A percentile compares a stretch with the other conserved stretches of the same genome.
phyloP scores from a whole-genome alignment of 2,329 filamentous ascomycete genomes.

The Knufia petricola region DNA sequence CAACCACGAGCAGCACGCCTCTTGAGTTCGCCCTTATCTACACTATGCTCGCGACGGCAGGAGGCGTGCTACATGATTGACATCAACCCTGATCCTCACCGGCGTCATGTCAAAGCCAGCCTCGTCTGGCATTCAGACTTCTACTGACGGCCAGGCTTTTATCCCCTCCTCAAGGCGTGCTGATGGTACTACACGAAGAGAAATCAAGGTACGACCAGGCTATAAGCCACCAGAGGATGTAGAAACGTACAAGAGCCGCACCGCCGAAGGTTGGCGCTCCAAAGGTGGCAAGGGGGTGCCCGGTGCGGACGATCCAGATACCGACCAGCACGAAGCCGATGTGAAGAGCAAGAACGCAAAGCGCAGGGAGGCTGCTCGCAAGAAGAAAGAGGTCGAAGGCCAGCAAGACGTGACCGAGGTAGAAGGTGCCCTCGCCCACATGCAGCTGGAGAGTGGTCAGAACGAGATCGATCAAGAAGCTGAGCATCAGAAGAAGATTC shows the following conservation, averaged over 20 bases:
- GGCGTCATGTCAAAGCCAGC: conserved; percentile 12
- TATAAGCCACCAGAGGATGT: conserved; percentile 93
- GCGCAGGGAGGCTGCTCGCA: conserved; percentile 48
- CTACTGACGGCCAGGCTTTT: conserved; percentile 71
- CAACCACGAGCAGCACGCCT: no score
- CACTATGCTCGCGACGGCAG: no score
- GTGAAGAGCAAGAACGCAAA: conserved; percentile 81
- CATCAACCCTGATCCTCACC: not conserved
- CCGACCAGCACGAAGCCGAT: conserved; percentile 40
- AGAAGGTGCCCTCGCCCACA: not conserved
- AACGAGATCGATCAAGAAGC: conserved; percentile 52
- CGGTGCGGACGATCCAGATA: conserved; percentile 54
- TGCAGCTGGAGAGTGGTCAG: conserved; percentile 13
- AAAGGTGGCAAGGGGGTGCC: conserved; percentile 62
- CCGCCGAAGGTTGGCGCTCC: conserved; percentile 73
- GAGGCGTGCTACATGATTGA: no score
- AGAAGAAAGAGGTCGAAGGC: conserved; percentile 48
- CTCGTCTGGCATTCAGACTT: conserved; percentile 63
- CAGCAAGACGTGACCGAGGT: conserved; percentile 24
- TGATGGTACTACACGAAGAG: conserved; percentile 84
- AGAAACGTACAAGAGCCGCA: conserved; percentile 89
- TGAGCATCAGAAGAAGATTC: conserved; percentile 85
- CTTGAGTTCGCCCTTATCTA: no score
- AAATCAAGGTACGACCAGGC: conserved; percentile 87
- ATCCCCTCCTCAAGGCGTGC: conserved; percentile 80